Evolutionary conservation across 176 grass and related monocot species (phyloP).

Genomic region (Thinopyrum elongatum): DNA sequence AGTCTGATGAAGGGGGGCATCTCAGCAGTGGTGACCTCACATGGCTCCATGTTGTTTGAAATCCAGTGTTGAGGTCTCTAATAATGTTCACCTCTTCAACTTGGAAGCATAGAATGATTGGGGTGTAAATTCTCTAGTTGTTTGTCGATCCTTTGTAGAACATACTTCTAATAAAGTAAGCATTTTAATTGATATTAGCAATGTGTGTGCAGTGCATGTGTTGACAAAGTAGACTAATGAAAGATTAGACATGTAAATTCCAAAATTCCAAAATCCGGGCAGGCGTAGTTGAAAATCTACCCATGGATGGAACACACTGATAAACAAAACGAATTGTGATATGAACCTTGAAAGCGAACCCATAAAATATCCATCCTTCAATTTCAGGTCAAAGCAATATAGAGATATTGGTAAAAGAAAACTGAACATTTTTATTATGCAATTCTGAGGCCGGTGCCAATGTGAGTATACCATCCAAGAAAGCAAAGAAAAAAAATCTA

Average conservation of each 20-base stretch:
- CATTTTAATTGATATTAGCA: neutral
- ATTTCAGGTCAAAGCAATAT: neutral
- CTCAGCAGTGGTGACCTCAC: slow-evolving; percentile 49
- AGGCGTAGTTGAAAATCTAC: neutral
- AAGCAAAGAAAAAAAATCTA: too few species aligned
- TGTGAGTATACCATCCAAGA: neutral
- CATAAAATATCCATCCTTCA: neutral
- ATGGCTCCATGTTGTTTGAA: slow-evolving; percentile 70
- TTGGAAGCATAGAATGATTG: neutral
- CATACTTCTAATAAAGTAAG: neutral
- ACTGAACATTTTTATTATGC: neutral
- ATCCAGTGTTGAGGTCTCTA: slow-evolving; percentile 40
- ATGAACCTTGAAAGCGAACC: neutral
- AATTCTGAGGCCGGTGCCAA: neutral
- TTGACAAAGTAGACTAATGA: neutral
- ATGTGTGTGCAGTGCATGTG: neutral
- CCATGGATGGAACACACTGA: neutral
- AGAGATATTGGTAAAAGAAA: neutral
- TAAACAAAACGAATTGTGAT: neutral
- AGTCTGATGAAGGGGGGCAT: slow-evolving; percentile 30
- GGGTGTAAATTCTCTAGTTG: neutral
- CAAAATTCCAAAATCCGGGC: neutral
- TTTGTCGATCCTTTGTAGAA: neutral
- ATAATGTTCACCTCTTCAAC: neutral
- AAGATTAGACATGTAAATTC: neutral